Evolutionary conservation across 2,329 filamentous ascomycete genomes (phyloP).

Genomic region (Aspergillus floridensis): DNA sequence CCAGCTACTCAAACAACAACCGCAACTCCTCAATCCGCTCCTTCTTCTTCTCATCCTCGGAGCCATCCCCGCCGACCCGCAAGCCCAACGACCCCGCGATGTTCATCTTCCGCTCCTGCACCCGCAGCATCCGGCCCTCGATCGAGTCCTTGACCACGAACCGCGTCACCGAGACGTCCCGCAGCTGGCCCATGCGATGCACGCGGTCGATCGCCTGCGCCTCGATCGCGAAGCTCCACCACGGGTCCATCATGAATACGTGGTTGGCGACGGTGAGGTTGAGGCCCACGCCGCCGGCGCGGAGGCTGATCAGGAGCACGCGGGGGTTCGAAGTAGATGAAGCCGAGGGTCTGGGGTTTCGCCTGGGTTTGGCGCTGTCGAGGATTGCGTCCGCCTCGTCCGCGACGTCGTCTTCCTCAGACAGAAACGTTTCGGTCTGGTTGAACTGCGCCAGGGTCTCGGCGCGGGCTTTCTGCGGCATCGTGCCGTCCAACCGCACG

Average conservation of each 20-base stretch:
- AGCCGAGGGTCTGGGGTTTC: neutral
- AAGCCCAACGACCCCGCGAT: slow-evolving; percentile 93
- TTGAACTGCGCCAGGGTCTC: slow-evolving; percentile 73
- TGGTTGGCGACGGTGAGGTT: slow-evolving; percentile 85
- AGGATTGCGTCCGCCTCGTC: slow-evolving; percentile 28
- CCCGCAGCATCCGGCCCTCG: slow-evolving; percentile 87
- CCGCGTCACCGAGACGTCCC: slow-evolving; percentile 78
- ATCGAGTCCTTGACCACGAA: slow-evolving; percentile 91
- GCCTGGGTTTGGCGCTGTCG: neutral
- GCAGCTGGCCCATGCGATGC: slow-evolving; percentile 91
- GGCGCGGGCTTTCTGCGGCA: slow-evolving; percentile 80
- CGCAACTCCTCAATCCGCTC: slow-evolving; percentile 92
- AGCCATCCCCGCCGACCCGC: slow-evolving; percentile 88
- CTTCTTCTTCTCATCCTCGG: slow-evolving; percentile 85
- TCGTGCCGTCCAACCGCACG: slow-evolving; percentile 86
- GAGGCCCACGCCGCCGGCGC: slow-evolving; percentile 88
- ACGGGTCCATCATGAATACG: slow-evolving; percentile 99
- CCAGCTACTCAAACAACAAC: slow-evolving; percentile 63
- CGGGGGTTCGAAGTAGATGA: slow-evolving; percentile 25
- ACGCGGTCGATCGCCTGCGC: slow-evolving; percentile 97
- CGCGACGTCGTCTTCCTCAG: slow-evolving; percentile 34
- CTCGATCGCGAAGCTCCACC: slow-evolving; percentile 98
- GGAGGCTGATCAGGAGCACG: slow-evolving; percentile 77
- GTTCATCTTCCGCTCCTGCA: slow-evolving; percentile 85
- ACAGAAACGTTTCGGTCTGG: slow-evolving; percentile 37